phyloP scores from a whole-genome alignment of 2,329 filamentous ascomycete genomes.

The Colletotrichum sansevieriae region DNA sequence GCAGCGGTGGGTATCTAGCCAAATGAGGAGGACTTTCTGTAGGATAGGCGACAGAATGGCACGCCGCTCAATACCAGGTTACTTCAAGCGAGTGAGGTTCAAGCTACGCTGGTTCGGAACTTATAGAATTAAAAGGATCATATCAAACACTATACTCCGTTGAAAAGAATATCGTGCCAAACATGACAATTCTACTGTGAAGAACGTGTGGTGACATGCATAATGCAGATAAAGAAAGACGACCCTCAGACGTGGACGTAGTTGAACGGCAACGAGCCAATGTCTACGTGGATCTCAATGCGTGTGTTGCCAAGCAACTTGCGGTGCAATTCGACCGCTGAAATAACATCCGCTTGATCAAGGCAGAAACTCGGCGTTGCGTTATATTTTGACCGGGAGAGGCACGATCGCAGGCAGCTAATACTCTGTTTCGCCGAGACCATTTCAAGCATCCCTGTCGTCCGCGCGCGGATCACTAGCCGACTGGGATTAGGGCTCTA shows the following conservation, averaged over 20 bases:
- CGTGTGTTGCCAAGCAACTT: too few species aligned
- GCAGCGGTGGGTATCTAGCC: background rate
- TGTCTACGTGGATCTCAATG: too few species aligned
- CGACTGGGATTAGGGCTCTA: conserved; percentile 9
- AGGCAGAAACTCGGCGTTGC: too few species aligned
- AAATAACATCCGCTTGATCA: too few species aligned
- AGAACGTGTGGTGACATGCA: background rate
- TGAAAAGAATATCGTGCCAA: background rate
- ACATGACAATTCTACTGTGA: background rate
- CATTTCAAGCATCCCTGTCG: background rate
- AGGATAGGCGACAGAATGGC: background rate
- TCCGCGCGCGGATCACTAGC: conserved; percentile 2
- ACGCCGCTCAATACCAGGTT: conserved; percentile 16
- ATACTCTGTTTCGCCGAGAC: background rate
- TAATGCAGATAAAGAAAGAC: too few species aligned
- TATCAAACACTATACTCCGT: background rate
- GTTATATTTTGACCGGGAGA: background rate
- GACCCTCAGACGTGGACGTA: too few species aligned
- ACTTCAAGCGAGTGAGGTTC: conserved; percentile 17
- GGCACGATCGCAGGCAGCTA: conserved; percentile 12
- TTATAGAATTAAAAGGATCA: background rate
- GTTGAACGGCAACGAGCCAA: too few species aligned
- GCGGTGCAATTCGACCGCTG: too few species aligned
- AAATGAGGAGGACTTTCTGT: background rate
- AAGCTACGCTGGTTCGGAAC: background rate